Evolutionary conservation across 495 filamentous ascomycete species (phyloP), one percentile per base, ranked within the genome.

Genomic region (Daldinia vernicosa): DNA sequence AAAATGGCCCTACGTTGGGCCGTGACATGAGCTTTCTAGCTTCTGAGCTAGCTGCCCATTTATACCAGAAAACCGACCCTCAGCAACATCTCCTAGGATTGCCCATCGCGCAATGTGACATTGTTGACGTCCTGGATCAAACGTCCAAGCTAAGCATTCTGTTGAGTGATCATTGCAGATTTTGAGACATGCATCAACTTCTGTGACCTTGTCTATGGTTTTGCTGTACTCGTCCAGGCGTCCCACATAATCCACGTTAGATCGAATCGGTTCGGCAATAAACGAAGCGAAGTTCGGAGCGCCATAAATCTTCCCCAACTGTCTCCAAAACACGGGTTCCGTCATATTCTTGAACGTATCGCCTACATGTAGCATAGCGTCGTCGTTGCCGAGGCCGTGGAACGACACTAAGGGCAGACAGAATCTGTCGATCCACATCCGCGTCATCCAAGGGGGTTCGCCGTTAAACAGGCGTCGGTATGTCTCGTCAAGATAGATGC

Each of bases 381-480:
- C 57, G 4, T 69, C 67, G n/a, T 71, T 35, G 6, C 76, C 67
- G 43, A 84, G 69, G 8, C 77, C 77, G 61, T 84, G 81, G 69
- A 84, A 82, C 1, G 79, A 75, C 0, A 84, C 53, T 5, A 84
- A 35, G 9, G 81, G 79, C 26, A 76, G 57, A 65, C 83, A 84
- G 56, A 84, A 72, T 11, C 82, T 65, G 66, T 84, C 82, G 1
- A 67, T 51, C 61, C 75, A 75, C 52, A 85, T 80, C 53, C 77
- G 78, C 63, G 79, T 81, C 45, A 76, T 69, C 67, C 73, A 69
- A 0, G 83, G 83, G 6, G 76, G 62, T 63, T 85, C 83, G 28
- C 83, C 83, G 35, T 80, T 83, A 68, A 85, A 85, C n/a, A 82
- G 64, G 15, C 77, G 80, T 55, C 74, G 74, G 60, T 83, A 83